Base-by-base conservation (phyloP, 139 green algal species). In the Chara braunii region DNA sequence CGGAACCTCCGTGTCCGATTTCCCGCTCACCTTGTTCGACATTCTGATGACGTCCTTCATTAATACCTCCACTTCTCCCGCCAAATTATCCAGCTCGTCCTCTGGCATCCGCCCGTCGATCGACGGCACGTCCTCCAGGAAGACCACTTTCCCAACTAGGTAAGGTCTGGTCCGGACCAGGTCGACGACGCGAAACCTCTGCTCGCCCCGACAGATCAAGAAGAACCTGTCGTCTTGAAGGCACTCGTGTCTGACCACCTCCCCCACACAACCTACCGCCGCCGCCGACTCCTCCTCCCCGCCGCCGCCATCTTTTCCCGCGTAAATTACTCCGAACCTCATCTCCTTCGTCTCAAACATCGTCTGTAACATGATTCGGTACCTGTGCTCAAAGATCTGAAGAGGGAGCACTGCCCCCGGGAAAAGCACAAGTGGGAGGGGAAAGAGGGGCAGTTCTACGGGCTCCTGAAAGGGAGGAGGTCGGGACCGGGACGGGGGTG, bases 361-460 rank as follows among this genome's bases (percentile, higher is more conserved):
- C 29, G 72, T 80, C 44, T 81, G 80, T 58, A 81, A 78, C 45
- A 80, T 61, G n/a, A 80, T 75, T 18, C 72, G 29, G 37, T 81
- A 80, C 30, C 72, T 54, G 50, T 63, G 68, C 57, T 80, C 72
- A 61, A 80, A 80, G 23, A 80, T 80, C 51, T 80, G 72, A 2
- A 80, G 71, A 3, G 72, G 70, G 9, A 80, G 67, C 23, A 72
- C 53, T 2, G 69, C 64, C 4, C 67, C 69, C 22, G 68, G 68
- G 24, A 78, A 78, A 29, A 78, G 63, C 23, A 72, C 63, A 3
- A 72, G 55, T 12, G 63, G 63, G 18, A 72, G 37, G 8, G 63
- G 63, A n/a, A 72, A 72, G 2, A 72, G 22, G 8, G 63, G 63
- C 5, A 72, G 35, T 43, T 72, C 63, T 29, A 72, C 63, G 23